Evolutionary conservation across 495 filamentous ascomycete genomes (phyloP).

Genomic region (Lepraria neglecta): DNA sequence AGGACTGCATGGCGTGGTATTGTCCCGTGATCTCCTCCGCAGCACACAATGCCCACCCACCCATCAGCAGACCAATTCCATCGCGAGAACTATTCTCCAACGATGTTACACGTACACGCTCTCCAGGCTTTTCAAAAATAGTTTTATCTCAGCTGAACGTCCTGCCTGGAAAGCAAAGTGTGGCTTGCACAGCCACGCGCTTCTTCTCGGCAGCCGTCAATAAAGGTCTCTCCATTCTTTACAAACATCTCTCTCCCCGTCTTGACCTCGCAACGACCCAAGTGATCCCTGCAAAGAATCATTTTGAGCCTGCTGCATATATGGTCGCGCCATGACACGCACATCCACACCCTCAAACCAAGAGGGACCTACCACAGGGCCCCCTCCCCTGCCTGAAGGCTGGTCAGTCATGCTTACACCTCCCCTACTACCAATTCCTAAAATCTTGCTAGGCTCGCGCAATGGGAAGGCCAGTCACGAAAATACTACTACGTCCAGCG

Average conservation of each 20-base stretch:
- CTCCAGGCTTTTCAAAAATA: no score
- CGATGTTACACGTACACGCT: no score
- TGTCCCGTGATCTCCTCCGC: no score
- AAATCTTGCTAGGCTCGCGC: constrained; percentile 52
- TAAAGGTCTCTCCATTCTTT: no score
- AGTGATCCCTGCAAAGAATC: background rate
- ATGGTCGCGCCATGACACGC: constrained; percentile 13
- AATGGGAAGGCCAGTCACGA: constrained; percentile 67
- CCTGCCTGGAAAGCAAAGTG: no score
- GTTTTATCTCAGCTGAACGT: no score
- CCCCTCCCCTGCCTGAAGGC: constrained; percentile 27
- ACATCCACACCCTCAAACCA: constrained; percentile 23
- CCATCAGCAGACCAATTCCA: no score
- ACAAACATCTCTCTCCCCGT: background rate
- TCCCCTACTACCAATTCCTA: background rate
- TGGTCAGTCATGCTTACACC: constrained; percentile 22
- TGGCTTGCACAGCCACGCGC: no score
- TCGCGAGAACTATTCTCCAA: no score
- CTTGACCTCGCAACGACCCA: background rate
- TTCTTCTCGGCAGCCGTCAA: no score
- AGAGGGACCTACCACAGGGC: constrained; percentile 24
- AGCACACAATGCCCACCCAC: no score
- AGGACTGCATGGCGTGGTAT: no score
- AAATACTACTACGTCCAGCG: constrained; percentile 80
- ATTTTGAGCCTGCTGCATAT: background rate